Evolutionary conservation across 371 early-diverging fungal species (phyloP), one percentile per base, ranked within the genome.

Genomic region (Haplosporangium sp.): DNA sequence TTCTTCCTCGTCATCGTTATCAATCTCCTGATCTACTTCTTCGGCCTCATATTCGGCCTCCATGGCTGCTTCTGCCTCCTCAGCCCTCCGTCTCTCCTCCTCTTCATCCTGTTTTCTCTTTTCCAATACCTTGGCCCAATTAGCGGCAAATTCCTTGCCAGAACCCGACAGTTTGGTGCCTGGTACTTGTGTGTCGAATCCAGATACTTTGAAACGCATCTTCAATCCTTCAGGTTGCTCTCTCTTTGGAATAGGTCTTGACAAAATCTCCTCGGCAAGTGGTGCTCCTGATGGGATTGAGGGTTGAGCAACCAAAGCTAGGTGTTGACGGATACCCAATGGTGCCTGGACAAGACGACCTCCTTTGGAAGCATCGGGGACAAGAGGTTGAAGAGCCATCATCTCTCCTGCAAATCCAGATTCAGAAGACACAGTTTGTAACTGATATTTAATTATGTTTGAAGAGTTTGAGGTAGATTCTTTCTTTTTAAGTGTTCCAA

Each of bases 401-500:
- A 79, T 74, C 62, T 79, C 81, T 59, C 74, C 68, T 20, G 74
- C 74, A 27, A 79, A 61, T 70, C 74, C 74, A 38, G 74, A 74
- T 3, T 79, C 74, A 37, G 71, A 55, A 1, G 81, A 15, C 2
- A 79, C 71, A 44, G 74, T 71, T 67, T 74, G 74, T 19, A 79
- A 65, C 6, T 74, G 69, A 48, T 79, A 79, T 79, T 79, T 74
- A 50, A 42, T 71, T 52, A 69, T 71, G 50, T 71, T 74, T 9
- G 65, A 61, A 19, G 73, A 48, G 3, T n/a, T 56, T 15, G 67
- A 20, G 0, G 74, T 67, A 13, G 27, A 58, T 20, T 79, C 81
- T 50, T 79, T 79, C 69, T 79, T 79, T 38, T 79, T 79, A 48
- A 79, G 42, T 20, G 81, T 42, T 11, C 74, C 81, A n/a, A 74